phyloP scores from a whole-genome alignment of 805 yeast genomes.

The Wickerhamomyces tratensis region DNA sequence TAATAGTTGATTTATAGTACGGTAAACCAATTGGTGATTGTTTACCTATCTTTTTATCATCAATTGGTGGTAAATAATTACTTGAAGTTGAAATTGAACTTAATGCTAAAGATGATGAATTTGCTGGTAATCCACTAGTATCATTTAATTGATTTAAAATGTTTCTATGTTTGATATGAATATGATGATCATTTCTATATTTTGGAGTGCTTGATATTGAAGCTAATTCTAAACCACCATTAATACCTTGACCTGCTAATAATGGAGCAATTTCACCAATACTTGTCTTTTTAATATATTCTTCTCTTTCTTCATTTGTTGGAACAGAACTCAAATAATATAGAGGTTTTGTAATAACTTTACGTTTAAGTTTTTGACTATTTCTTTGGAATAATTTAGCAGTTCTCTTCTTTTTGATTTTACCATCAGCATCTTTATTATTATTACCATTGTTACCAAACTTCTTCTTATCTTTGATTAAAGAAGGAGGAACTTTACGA shows the following conservation, averaged over 20 bases:
- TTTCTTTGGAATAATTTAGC: no score
- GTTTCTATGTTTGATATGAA: conserved; percentile 5
- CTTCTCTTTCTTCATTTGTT: conserved; percentile 15
- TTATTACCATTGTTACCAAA: no score
- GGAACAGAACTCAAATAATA: conserved; percentile 9
- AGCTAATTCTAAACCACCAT: conserved; percentile 18
- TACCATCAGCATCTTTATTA: not conserved
- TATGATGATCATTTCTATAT: conserved; percentile 7
- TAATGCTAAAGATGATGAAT: conserved; percentile 1
- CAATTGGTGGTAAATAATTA: conserved; percentile 19
- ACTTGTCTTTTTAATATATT: conserved; percentile 11
- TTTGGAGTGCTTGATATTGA: conserved; percentile 14
- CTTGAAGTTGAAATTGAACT: conserved; percentile 21
- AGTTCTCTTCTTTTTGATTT: no score
- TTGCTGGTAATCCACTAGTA: conserved; percentile 1
- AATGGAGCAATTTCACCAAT: conserved; percentile 14
- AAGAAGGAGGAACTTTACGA: conserved; percentile 6
- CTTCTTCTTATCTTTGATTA: conserved; percentile 2
- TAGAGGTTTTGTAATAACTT: not conserved
- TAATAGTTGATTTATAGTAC: conserved; percentile 20
- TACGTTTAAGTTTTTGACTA: not conserved
- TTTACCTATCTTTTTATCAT: conserved; percentile 7
- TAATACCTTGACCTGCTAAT: conserved; percentile 20
- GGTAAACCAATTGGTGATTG: conserved; percentile 34
- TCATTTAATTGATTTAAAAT: conserved; percentile 7